These are phyloP conservation scores for Cardamine occulta DNA, from an alignment of 345 rosid genomes.

Conservation along the genomic window DNA sequence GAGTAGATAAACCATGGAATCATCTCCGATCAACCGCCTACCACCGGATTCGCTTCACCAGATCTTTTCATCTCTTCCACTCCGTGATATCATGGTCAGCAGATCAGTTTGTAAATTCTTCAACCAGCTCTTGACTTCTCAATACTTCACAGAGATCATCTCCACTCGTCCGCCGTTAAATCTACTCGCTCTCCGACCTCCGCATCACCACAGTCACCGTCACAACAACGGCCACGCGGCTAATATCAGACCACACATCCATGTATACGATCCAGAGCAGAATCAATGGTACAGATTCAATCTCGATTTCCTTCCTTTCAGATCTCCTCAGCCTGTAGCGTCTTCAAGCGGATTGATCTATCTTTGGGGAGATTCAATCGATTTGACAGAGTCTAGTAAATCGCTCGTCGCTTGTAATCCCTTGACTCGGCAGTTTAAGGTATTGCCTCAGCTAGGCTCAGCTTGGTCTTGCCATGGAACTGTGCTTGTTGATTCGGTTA, in stretches of 20 bases:
- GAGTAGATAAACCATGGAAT: conserved; percentile 45
- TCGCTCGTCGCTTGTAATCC: conserved; percentile 82
- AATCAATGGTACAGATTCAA: conserved; percentile 67
- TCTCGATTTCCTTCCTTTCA: conserved; percentile 75
- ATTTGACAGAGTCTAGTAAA: conserved; percentile 55
- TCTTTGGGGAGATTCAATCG: conserved; percentile 66
- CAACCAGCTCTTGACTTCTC: conserved; percentile 53
- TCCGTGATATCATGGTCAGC: conserved; percentile 75
- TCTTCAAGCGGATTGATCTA: conserved; percentile 72
- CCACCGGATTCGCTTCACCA: conserved; percentile 76
- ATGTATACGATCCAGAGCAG: conserved; percentile 69
- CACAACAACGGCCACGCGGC: conserved; percentile 35
- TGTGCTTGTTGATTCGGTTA: conserved; percentile 69
- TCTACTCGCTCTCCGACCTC: conserved; percentile 76
- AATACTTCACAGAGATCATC: conserved; percentile 53
- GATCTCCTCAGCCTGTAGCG: conserved; percentile 72
- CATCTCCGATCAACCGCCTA: conserved; percentile 60
- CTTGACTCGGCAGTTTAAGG: conserved; percentile 65
- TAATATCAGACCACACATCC: conserved; percentile 45
- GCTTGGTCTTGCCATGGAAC: conserved; percentile 94
- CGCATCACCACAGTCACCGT: conserved; percentile 54
- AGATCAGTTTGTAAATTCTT: conserved; percentile 72
- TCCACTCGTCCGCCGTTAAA: conserved; percentile 58
- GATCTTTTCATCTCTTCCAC: conserved; percentile 80
- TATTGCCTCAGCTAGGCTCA: conserved; percentile 82